Conservation (phyloP, 1,284 basidiomycete species). For the Somion occarium region DNA sequence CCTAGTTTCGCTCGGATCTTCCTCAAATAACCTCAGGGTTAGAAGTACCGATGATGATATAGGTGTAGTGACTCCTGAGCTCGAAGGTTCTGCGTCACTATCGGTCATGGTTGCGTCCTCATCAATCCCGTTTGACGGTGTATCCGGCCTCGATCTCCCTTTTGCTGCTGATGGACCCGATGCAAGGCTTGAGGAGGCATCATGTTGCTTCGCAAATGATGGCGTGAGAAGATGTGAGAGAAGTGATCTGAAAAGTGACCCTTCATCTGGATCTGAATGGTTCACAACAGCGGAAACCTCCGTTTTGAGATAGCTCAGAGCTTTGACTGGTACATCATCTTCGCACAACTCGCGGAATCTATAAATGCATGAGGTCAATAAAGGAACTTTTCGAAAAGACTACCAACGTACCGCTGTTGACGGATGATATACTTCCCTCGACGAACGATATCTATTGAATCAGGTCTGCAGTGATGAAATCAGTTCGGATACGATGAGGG, state of each 20-base stretch:
- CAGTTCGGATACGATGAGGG: neutral
- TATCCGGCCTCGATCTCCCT: neutral
- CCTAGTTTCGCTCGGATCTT: conserved; percentile 34
- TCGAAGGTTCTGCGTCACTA: neutral
- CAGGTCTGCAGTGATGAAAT: conserved; percentile 37
- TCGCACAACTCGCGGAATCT: conserved; percentile 80
- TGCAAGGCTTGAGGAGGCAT: neutral
- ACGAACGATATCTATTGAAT: conserved; percentile 54
- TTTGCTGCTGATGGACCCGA: neutral
- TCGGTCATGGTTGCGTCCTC: conserved; percentile 9
- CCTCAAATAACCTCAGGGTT: conserved; percentile 23
- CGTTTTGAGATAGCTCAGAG: conserved; percentile 65
- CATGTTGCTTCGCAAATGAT: too few relatives aligned
- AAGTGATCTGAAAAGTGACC: conserved; percentile 58
- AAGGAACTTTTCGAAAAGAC: neutral
- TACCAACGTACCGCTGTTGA: conserved; percentile 54
- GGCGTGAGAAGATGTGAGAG: conserved; percentile 58
- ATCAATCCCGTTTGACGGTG: neutral
- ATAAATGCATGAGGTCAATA: neutral
- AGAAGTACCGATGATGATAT: neutral
- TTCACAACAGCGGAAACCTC: conserved; percentile 68
- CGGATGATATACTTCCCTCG: conserved; percentile 57
- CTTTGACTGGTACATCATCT: conserved; percentile 56
- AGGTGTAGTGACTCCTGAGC: neutral
- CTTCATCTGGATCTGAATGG: conserved; percentile 57